These are phyloP conservation scores for Domatiomyces catenatus DNA, from an alignment of 2,329 filamentous ascomycete species.

Conservation along the genomic window DNA sequence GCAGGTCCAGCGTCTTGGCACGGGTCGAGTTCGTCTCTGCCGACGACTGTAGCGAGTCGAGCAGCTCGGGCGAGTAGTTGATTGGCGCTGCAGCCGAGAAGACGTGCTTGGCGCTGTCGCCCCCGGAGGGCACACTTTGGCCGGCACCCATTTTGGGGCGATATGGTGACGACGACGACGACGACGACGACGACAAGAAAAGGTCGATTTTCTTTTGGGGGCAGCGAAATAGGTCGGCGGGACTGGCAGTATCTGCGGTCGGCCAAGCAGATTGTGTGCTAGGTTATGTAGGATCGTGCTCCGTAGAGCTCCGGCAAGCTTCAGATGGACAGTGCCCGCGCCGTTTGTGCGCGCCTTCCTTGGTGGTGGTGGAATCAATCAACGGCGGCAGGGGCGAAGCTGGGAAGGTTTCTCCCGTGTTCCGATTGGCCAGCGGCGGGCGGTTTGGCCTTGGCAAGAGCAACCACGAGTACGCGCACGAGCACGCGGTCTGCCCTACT, in stretches of 20 bases:
- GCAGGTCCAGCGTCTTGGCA: conserved; percentile 65
- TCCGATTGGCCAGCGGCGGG: not conserved
- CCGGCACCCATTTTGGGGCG: conserved; percentile 44
- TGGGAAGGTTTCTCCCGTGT: not conserved
- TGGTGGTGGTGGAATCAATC: not conserved
- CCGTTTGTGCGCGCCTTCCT: not conserved
- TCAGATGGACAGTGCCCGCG: not conserved
- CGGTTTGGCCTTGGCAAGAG: not conserved
- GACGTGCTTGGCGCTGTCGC: conserved; percentile 41
- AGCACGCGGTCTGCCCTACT: not conserved
- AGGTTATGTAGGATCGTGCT: not conserved
- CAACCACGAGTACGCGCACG: not conserved
- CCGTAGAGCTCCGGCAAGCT: not conserved
- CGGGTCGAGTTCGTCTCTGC: conserved; percentile 82
- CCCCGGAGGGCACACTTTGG: conserved; percentile 39
- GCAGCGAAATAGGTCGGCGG: not conserved
- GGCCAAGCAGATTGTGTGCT: not conserved
- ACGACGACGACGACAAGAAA: not conserved
- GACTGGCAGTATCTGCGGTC: not conserved
- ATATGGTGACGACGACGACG: not conserved
- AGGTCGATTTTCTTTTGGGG: not conserved
- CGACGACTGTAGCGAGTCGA: conserved; percentile 69
- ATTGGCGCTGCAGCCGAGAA: conserved; percentile 41
- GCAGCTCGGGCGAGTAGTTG: conserved; percentile 33
- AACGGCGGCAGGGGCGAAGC: not conserved